Base-by-base conservation (phyloP, 2,329 filamentous ascomycete genomes). In the Trichoderma citrinoviride region DNA sequence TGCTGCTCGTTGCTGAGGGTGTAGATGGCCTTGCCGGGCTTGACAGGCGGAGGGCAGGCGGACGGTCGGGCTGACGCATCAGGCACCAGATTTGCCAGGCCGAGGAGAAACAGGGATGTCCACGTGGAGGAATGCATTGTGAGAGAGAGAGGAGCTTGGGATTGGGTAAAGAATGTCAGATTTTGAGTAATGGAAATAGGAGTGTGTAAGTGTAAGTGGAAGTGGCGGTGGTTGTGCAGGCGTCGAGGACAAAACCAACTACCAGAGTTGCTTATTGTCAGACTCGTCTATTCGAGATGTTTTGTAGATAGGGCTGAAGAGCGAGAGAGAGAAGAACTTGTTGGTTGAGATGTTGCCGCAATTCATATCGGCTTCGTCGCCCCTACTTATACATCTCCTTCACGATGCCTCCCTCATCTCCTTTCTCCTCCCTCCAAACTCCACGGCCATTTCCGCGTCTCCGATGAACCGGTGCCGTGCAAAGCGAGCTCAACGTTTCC, bases 1-100 rank as follows among this genome's bases (percentile, higher is more conserved):
- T 70, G 67, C 0, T 78, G 68, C 2, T 82, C 78, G 68, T 88
- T 89, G 41, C 81, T 85, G 44, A 86, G 74, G 61, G 87, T 74
- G 72, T 88, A 88, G 19, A 87, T 70, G 0, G 84, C 84, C 70
- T 82, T 83, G 41, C 50, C 50, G 15, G 61, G 27, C 61, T 55
- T 63, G 14, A 29, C 33, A 7, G 50, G 41, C 7, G 23, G 49
- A 46, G 33, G 41, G 19, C 43, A 55, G 23, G 50, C 19, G 0
- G 49, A 41, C 21, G 61, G 61, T 12, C 27, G 41, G 7, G 61
- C 61, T 37, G 50, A 54, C 21, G 23, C 52, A 12, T 63, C 61
- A 10, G 61, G 41, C 4, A 40, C 49, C 21, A 63, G 41, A 17
- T 47, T 15, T 27, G 61, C 52, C 43, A 63, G 41, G 15, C 50